Conservation (phyloP, 768 basidiomycete species). For the Russula emetica region DNA sequence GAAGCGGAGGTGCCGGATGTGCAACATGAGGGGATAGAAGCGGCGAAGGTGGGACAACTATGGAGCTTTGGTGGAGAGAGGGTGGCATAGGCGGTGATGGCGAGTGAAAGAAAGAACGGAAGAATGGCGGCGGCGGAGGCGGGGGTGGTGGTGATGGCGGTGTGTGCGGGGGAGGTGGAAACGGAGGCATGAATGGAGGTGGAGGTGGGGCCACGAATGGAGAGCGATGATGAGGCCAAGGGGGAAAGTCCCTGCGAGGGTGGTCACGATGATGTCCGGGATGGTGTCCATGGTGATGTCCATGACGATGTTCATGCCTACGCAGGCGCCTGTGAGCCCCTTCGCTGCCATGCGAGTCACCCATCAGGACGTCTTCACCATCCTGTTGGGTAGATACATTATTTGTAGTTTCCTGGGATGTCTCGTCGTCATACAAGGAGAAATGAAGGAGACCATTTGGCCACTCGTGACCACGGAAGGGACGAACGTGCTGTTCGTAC, state of each 20-base stretch:
- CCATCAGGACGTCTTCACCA: conserved; percentile 6
- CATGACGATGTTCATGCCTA: conserved; percentile 14
- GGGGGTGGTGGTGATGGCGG: conserved; percentile 1
- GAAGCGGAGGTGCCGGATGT: conserved; percentile 28
- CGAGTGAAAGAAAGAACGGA: conserved; percentile 22
- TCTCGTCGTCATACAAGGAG: conserved; percentile 55
- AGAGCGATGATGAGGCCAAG: conserved; percentile 20
- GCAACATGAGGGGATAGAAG: neutral
- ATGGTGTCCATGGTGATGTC: conserved; percentile 12
- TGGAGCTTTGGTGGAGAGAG: neutral
- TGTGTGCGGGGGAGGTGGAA: neutral
- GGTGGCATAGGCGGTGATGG: conserved; percentile 18
- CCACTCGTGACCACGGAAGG: conserved; percentile 51
- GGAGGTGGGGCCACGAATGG: conserved; percentile 17
- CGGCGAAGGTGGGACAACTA: conserved; percentile 1
- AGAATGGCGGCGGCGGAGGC: conserved; percentile 27
- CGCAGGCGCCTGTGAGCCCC: conserved; percentile 1
- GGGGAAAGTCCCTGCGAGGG: conserved; percentile 10
- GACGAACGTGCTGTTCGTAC: conserved; percentile 48
- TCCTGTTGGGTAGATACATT: neutral
- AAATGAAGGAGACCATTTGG: conserved; percentile 59
- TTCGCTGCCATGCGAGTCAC: neutral
- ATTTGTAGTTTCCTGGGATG: conserved; percentile 24
- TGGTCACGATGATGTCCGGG: conserved; percentile 3
- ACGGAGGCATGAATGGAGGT: conserved; percentile 6